Percentiles rank a stretch among this genome's conserved stretches.
Conservation (phyloP, 345 rosid genomes). For the Cochlearia excelsa region DNA sequence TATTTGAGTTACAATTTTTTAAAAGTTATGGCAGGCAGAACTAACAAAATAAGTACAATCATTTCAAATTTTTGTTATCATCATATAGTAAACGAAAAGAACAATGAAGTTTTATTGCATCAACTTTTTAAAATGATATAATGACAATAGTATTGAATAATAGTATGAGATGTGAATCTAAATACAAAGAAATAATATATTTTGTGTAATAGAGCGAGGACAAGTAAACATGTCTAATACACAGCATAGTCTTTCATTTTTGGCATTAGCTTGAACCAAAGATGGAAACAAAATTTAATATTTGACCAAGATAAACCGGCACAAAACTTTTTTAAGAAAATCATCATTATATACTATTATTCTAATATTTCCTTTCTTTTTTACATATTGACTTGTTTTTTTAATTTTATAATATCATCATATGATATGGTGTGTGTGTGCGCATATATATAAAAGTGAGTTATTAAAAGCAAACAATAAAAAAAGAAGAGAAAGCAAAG, state of each 20-base stretch:
- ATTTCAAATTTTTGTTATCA: too few species aligned
- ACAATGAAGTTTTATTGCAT: too few species aligned
- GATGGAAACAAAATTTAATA: conserved; percentile 30
- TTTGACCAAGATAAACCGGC: conserved; percentile 19
- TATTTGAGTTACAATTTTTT: not conserved
- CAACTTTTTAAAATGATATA: not conserved
- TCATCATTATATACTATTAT: conserved; percentile 6
- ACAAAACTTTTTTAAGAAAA: not conserved
- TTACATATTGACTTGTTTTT: conserved; percentile 27
- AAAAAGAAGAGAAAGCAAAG: conserved; percentile 14
- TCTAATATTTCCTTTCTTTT: not conserved
- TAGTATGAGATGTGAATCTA: not conserved
- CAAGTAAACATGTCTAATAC: conserved; percentile 13
- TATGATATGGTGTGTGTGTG: conserved; percentile 14
- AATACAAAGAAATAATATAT: not conserved
- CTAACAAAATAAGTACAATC: not conserved
- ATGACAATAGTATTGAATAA: not conserved
- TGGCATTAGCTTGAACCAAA: conserved; percentile 18
- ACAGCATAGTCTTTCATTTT: conserved; percentile 17
- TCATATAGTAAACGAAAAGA: too few species aligned
- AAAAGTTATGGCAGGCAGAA: not conserved
- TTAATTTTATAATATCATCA: conserved; percentile 21
- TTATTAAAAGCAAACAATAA: conserved; percentile 16
- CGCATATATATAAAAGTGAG: conserved; percentile 17
- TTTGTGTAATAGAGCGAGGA: conserved; percentile 6